These are phyloP conservation scores for Raphanus hybrid DNA, from an alignment of 441 rosid genomes.

Conservation along the genomic window DNA sequence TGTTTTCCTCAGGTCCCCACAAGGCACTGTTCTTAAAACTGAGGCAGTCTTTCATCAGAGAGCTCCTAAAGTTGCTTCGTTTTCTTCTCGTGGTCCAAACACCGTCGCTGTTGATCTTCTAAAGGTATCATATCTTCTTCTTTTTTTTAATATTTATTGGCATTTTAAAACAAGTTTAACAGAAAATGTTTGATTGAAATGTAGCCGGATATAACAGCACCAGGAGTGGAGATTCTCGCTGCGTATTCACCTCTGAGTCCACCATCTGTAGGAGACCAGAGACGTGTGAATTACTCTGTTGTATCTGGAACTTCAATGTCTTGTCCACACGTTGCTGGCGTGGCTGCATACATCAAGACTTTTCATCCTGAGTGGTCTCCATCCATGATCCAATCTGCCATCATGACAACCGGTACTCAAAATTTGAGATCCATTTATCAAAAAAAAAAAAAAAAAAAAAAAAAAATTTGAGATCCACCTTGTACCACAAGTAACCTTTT, in stretches of 20 bases:
- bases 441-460: too few relatives aligned
- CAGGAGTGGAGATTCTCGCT: slow-evolving; percentile 57
- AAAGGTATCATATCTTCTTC: not conserved
- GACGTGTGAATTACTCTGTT: slow-evolving; percentile 40
- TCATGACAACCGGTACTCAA: slow-evolving; percentile 62
- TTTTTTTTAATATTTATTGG: not conserved
- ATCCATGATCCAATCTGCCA: slow-evolving; percentile 62
- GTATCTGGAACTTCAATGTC: slow-evolving; percentile 61
- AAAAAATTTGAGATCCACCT: not conserved
- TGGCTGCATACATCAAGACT: slow-evolving; percentile 57
- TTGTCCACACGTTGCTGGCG: slow-evolving; percentile 61
- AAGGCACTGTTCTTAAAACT: slow-evolving; percentile 12
- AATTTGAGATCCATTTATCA: not conserved
- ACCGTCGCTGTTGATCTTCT: not conserved
- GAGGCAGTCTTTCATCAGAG: slow-evolving; percentile 5
- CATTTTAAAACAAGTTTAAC: not conserved
- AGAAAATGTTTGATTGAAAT: not conserved
- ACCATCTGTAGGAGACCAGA: slow-evolving; percentile 9
- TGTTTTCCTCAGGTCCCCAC: not conserved
- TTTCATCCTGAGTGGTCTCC: slow-evolving; percentile 66
- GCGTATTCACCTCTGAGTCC: slow-evolving; percentile 43
- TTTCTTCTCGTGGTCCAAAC: slow-evolving; percentile 34
- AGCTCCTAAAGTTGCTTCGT: slow-evolving; percentile 15
- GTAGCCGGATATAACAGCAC: slow-evolving; percentile 59
- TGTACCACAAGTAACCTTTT: not conserved